phyloP scores from a whole-genome alignment of 257 asterid species.

The Plantago elongata region DNA sequence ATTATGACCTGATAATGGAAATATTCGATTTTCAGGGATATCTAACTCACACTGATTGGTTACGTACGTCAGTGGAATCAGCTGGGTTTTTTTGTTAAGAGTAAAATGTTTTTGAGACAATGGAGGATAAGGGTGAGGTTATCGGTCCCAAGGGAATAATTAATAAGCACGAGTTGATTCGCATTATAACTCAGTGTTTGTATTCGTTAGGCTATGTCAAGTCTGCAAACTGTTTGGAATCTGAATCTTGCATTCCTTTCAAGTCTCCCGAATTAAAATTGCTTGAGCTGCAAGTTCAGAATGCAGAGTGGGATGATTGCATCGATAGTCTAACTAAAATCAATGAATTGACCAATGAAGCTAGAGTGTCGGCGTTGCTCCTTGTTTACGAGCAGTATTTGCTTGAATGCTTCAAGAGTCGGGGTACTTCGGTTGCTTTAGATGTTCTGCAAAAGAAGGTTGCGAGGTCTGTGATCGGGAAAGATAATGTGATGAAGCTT shows the following conservation, averaged over 20 bases:
- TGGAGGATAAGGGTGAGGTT: conserved; percentile 35
- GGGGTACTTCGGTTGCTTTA: conserved; percentile 47
- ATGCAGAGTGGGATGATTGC: conserved; percentile 67
- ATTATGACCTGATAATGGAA: no score
- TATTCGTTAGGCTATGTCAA: conserved; percentile 63
- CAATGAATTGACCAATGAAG: conserved; percentile 47
- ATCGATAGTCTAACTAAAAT: conserved; percentile 34
- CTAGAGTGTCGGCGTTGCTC: conserved; percentile 54
- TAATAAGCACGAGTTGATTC: conserved; percentile 63
- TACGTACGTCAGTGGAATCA: no score
- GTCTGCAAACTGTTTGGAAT: conserved; percentile 72
- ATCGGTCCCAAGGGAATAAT: conserved; percentile 60
- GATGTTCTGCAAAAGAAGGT: conserved; percentile 48
- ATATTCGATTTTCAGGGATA: no score
- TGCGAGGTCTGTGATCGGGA: conserved; percentile 35
- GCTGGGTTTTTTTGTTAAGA: no score
- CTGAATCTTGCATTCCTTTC: conserved; percentile 61
- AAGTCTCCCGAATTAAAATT: conserved; percentile 49
- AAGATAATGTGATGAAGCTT: conserved; percentile 58
- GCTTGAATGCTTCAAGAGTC: conserved; percentile 56
- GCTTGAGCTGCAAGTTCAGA: conserved; percentile 45
- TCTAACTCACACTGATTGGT: no score
- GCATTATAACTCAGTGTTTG: conserved; percentile 60
- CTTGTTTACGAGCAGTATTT: conserved; percentile 67
- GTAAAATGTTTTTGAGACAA: conserved; percentile 16